phyloP scores from a whole-genome alignment of 2,329 filamentous ascomycete genomes.

The Colletotrichum somersetense region DNA sequence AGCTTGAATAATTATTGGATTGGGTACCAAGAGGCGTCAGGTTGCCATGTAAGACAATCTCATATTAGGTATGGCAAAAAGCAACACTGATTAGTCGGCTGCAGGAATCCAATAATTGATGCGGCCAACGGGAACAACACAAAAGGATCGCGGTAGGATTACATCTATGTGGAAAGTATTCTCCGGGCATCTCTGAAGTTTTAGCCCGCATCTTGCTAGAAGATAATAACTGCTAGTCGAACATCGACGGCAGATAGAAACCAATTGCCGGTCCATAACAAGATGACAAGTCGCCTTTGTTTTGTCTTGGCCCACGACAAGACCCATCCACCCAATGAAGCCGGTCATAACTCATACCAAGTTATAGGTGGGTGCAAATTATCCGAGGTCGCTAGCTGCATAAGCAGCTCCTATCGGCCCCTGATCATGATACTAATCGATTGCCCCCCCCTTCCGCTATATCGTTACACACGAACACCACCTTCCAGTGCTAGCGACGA shows the following conservation, averaged over 20 bases:
- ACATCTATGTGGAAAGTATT: background rate
- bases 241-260: background rate
- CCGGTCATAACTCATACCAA: conserved; percentile 1
- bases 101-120: background rate
- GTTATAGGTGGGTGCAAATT: conserved; percentile 14
- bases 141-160: background rate
- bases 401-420: conserved; percentile 5
- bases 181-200: background rate
- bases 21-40: background rate
- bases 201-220: background rate
- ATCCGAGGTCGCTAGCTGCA: conserved; percentile 11
- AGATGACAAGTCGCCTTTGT: background rate
- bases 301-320: too few relatives aligned
- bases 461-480: background rate
- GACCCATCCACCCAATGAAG: background rate
- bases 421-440: background rate
- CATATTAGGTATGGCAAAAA: background rate
- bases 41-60: background rate
- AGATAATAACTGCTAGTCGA: background rate
- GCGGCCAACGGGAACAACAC: background rate
- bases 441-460: background rate
- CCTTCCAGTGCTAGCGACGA: background rate
- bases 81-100: background rate
- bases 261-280: background rate
- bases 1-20: background rate